Base-by-base conservation (phyloP, 257 asterid species). In the Solanum tacnaense region DNA sequence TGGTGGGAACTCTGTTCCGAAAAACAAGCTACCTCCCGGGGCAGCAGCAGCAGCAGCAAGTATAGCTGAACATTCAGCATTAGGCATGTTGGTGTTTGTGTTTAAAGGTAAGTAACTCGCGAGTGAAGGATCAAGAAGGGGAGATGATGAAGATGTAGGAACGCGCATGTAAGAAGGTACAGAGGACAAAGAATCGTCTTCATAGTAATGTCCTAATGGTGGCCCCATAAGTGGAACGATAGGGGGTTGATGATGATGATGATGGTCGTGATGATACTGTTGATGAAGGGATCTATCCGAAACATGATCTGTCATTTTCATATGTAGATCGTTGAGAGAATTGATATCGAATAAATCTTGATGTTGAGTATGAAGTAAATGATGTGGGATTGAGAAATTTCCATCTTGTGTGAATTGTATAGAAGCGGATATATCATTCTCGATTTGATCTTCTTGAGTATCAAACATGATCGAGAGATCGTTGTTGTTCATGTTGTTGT, bases 341-440 rank as follows among this genome's bases (percentile, higher is more conserved):
- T 41, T 65, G 3, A 85, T 36, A 15, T 85, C 87, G 46, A 85
- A 85, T 31, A 82, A 1, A 20, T 68, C 81, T 13, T 72, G 76
- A 15, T 70, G 87, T 85, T 72, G 87, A 27, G 46, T 15, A 5
- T 68, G 67, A 85, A 85, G 79, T 49, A 82, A 49, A 31, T 85
- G 81, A 3, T 92, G 94, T 5, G 95, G 94, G 32, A 91, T 74
- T 52, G 88, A 12, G 87, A 92, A 93, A 31, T 90, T 88, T 5
- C 96, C 91, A 11, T 93, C 90, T 5, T 92, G 89, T 18, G 90
- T 90, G 90, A 97, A 96, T 73, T 97, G 98, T 84, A 97, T 93
- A 7, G 98, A 94, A 13, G 93, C 95, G 0, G 98, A 94, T 6
- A 97, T 96, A 91, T 96, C 98, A 8, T 94, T 94, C 6, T 94